Evolutionary conservation across 1,284 basidiomycete genomes (phyloP).

Genomic region (Sphaerobolus stellatus): DNA sequence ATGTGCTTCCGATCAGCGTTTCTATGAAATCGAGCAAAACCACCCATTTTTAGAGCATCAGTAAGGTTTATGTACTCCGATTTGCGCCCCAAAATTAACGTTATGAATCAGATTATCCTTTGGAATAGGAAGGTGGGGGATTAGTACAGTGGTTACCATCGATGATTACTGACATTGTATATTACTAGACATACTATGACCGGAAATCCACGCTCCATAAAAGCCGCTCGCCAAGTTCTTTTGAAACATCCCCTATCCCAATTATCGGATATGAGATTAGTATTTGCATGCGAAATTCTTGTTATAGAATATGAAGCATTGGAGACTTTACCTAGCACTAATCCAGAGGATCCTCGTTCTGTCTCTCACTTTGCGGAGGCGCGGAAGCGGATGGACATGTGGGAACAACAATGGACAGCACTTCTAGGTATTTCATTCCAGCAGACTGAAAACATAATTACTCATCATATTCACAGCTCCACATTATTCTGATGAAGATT

Average conservation of each 20-base stretch:
- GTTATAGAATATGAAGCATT: slow-evolving; percentile 8
- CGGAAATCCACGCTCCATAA: slow-evolving; percentile 6
- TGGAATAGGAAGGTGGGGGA: slow-evolving; percentile 8
- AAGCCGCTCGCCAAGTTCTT: slow-evolving; percentile 5
- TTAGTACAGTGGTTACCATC: not conserved
- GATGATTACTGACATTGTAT: not conserved
- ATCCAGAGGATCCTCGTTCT: slow-evolving; percentile 5
- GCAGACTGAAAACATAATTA: not conserved
- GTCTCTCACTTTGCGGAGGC: slow-evolving; percentile 1
- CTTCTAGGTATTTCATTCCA: not conserved
- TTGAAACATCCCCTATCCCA: slow-evolving; percentile 7
- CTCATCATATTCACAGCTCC: not conserved
- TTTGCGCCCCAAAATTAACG: not conserved
- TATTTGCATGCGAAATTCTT: slow-evolving; percentile 9
- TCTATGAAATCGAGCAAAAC: not conserved
- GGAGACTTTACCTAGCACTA: slow-evolving; percentile 5
- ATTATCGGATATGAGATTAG: slow-evolving; percentile 6
- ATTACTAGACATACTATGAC: slow-evolving; percentile 10
- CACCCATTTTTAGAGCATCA: not conserved
- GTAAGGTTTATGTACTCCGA: not conserved
- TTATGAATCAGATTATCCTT: slow-evolving; percentile 4
- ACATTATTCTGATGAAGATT: slow-evolving; percentile 1
- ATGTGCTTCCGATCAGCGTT: not conserved
- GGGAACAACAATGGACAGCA: not conserved
- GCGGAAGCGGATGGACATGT: slow-evolving; percentile 6